Evolutionary conservation across 805 yeast species (phyloP), one percentile per base, ranked within the genome.

Genomic region (Martiniozyma abietophila): DNA sequence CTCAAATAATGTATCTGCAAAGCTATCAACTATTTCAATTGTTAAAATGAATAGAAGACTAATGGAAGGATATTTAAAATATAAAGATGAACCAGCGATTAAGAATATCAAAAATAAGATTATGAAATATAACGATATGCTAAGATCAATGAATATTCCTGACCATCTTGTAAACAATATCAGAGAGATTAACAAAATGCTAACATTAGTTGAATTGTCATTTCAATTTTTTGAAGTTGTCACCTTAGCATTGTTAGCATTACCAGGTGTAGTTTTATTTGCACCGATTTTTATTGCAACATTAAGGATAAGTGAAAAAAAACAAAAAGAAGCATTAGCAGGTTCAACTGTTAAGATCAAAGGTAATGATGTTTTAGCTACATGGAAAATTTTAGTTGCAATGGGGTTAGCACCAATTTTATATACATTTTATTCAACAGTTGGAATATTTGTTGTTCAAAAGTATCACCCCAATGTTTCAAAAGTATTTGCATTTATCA

Each of bases 331-430:
- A 30, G 98, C 97, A 0, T 65, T 92, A 40, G 88, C 86, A 8
- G 78, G 71, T 6, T 86, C 96, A 0, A 70, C 86, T 0, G 98
- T 92, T 16, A 92, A 92, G 54, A 78, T 92, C 40, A 76, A 77
- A 50, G 98, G 95, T 12, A 80, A 76, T 38, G 98, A 92, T 56
- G 96, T 92, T 18, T 72, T 92, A 40, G 97, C 97, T 2, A 88
- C 97, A 2, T 92, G 98, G 98, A 92, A 92, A 58, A 79, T 92
- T 30, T 64, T 92, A 43, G 85, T 89, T 25, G 76, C 88, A 22
- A 71, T 92, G 71, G 94, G 89, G 5, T 61, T 84, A 35, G 94
- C 96, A 0, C 98, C 98, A 3, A 54, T 84, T 27, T 62, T 92
- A 19, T 92, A 89, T 62, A 73, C 76, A 24, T 64, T 81, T 38